Percentiles rank a stretch among this genome's conserved stretches.
These are phyloP conservation scores for Candida fluviatilis DNA, from an alignment of 805 yeast genomes.

Conservation along the genomic window DNA sequence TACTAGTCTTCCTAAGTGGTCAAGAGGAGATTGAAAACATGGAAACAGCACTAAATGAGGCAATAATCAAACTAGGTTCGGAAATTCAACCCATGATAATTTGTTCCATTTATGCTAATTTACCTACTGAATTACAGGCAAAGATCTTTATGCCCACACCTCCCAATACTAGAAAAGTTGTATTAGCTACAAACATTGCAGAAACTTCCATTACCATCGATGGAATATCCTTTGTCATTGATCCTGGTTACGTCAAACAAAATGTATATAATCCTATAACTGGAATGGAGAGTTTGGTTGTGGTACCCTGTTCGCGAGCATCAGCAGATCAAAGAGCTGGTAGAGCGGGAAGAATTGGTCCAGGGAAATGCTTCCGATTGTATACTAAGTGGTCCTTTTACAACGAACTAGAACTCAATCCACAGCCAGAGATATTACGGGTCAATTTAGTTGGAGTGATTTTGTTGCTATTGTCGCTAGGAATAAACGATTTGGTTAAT, in stretches of 20 bases:
- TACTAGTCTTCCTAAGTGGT: slow-evolving; percentile 87
- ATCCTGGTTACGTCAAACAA: slow-evolving; percentile 44
- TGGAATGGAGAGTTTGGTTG: slow-evolving; percentile 44
- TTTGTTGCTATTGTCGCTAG: slow-evolving; percentile 72
- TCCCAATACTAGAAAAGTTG: slow-evolving; percentile 71
- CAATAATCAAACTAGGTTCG: slow-evolving; percentile 57
- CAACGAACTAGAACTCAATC: slow-evolving; percentile 71
- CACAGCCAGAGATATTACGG: slow-evolving; percentile 90
- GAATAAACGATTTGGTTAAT: slow-evolving; percentile 73
- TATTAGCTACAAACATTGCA: slow-evolving; percentile 90
- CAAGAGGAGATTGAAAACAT: slow-evolving; percentile 91
- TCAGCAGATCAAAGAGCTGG: slow-evolving; percentile 46
- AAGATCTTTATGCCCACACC: slow-evolving; percentile 88
- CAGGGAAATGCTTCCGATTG: slow-evolving; percentile 60
- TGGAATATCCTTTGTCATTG: slow-evolving; percentile 40
- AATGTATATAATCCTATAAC: slow-evolving; percentile 38
- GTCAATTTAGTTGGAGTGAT: slow-evolving; percentile 77
- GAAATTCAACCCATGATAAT: slow-evolving; percentile 60
- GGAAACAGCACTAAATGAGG: slow-evolving; percentile 69
- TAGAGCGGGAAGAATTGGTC: slow-evolving; percentile 46
- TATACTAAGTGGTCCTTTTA: slow-evolving; percentile 81
- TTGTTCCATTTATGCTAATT: slow-evolving; percentile 86
- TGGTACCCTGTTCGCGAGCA: slow-evolving; percentile 43
- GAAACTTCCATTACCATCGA: slow-evolving; percentile 45
- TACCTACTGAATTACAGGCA: slow-evolving; percentile 81